A percentile compares a stretch with the other conserved stretches of the same genome.
Evolutionary conservation across 2,329 filamentous ascomycete genomes (phyloP).

Genomic region (Hypocrella siamensis): DNA sequence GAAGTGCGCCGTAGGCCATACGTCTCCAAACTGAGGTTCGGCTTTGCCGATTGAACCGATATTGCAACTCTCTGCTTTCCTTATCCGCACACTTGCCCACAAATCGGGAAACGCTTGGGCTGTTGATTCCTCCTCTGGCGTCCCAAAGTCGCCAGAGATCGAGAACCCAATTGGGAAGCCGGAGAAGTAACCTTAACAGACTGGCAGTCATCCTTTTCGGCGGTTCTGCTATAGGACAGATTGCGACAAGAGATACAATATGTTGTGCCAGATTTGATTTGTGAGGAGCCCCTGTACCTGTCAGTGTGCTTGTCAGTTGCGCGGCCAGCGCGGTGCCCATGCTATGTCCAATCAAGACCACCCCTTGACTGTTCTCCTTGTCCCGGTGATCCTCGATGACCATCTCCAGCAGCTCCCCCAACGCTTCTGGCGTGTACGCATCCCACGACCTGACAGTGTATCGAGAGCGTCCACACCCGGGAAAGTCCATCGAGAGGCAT

Average conservation of each 20-base stretch:
- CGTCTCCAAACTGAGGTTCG: slow-evolving; percentile 68
- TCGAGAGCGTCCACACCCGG: slow-evolving; percentile 71
- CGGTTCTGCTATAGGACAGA: slow-evolving; percentile 62
- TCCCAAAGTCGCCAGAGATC: slow-evolving; percentile 67
- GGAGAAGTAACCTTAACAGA: slow-evolving; percentile 41
- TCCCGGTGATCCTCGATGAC: slow-evolving; percentile 63
- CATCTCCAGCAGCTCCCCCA: slow-evolving; percentile 58
- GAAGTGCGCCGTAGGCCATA: slow-evolving; percentile 60
- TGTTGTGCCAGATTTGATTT: slow-evolving; percentile 39
- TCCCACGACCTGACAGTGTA: slow-evolving; percentile 57
- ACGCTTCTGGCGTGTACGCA: slow-evolving; percentile 63
- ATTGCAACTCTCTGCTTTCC: slow-evolving; percentile 51
- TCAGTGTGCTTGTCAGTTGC: slow-evolving; percentile 41
- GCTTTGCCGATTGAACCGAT: slow-evolving; percentile 70
- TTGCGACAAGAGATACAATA: slow-evolving; percentile 61
- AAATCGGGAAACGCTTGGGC: slow-evolving; percentile 65
- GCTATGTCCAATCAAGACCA: slow-evolving; percentile 77
- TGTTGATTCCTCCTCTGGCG: slow-evolving; percentile 60
- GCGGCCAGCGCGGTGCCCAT: slow-evolving; percentile 74
- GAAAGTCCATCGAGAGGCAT: slow-evolving; percentile 72
- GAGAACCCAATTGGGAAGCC: slow-evolving; percentile 58
- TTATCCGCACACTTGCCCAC: slow-evolving; percentile 50
- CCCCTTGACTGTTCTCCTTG: slow-evolving; percentile 46
- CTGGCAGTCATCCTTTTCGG: slow-evolving; percentile 28
- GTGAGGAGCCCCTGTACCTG: slow-evolving; percentile 21